Evolutionary conservation across 1,284 basidiomycete species (phyloP), one percentile per base, ranked within the genome.

Genomic region (Athelia sp.): DNA sequence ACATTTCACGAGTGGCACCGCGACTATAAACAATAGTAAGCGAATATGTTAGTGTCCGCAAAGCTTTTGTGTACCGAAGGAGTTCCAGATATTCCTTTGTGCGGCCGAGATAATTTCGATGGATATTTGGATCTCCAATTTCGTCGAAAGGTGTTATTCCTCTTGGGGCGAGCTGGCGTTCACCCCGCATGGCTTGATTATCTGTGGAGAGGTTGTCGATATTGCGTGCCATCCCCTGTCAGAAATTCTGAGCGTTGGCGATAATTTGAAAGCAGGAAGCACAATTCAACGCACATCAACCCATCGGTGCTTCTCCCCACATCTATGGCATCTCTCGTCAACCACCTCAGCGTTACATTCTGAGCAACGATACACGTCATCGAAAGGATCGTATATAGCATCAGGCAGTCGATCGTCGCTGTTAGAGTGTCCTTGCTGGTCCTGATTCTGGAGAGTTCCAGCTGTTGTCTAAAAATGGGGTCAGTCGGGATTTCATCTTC

Each of bases 1-100:
- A 68, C 69, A 71, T 70, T 21, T 56, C 51, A 18, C 57, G 57
- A 15, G 67, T 68, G 3, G 66, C 68, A 1, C 67, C 69, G 6
- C 69, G 62, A n/a, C 36, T 40, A n/a, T n/a, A 9, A 40, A 40
- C 36, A n/a, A 40, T 17, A 6, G n/a, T 40, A 21, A 40, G 19
- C n/a, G 19, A 40, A 8, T n/a, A n/a, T 40, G 36, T 9, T 6
- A n/a, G 15, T 4, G 36, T 40, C 9, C n/a, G n/a, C n/a, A n/a
- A 40, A 40, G 36, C n/a, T 40, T 6, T 17, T 8, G 15, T n/a
- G 36, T 40, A 40, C 36, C 36, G 36, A 4, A 40, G 36, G 19
- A 40, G 36, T 17, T n/a, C 19, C 36, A 40, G 19, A n/a, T 40
- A 40, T 40, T 40, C 36, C 19, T 40, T 21, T n/a, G n/a, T 9